Base-by-base conservation (phyloP, 176 grass and related monocot species). In the Secale cereale region DNA sequence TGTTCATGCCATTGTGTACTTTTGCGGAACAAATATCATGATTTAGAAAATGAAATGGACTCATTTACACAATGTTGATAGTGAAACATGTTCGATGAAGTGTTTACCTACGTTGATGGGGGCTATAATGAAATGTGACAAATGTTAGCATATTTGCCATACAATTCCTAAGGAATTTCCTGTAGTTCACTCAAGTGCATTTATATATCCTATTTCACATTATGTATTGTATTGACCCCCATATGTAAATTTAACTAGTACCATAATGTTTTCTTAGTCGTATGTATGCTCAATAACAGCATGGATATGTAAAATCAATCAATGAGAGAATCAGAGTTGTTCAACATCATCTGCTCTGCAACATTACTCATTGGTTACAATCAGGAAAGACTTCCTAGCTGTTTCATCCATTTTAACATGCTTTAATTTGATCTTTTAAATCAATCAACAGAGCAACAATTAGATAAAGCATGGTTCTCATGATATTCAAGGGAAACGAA, bases 31-130 rank as follows among this genome's bases (percentile, higher is more conserved):
- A 9, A 79, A 79, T 25, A 41, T 30, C 41, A 50, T 67, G 27
- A 28, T 81, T 81, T 33, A 20, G 61, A 32, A 67, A 81, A 66
- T 80, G 9, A 29, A 41, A 59, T 82, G n/a, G 75, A 37, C 25
- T 41, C 25, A 41, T 83, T 83, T 19, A 75, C 39, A 23, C 26
- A 32, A 75, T 7, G 1, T 45, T 31, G 25, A 61, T 30, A 75
- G 36, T 83, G 37, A 74, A 76, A 76, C 29, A 50, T 84, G 70
- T 64, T 83, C 17, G 36, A 83, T 60, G 46, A 83, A 75, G 40
- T 43, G 48, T 81, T 68, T 69, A 33, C 27, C 22, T 11, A 81
- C 23, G 28, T 81, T 17, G 43, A 54, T 69, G 19, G 33, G 25
- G 9, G 2, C 31, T 59, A 12, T 22, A 56, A 56, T 56, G 17